These are phyloP conservation scores for Monascus purpureus DNA, from an alignment of 495 filamentous ascomycete species.

Conservation along the genomic window DNA sequence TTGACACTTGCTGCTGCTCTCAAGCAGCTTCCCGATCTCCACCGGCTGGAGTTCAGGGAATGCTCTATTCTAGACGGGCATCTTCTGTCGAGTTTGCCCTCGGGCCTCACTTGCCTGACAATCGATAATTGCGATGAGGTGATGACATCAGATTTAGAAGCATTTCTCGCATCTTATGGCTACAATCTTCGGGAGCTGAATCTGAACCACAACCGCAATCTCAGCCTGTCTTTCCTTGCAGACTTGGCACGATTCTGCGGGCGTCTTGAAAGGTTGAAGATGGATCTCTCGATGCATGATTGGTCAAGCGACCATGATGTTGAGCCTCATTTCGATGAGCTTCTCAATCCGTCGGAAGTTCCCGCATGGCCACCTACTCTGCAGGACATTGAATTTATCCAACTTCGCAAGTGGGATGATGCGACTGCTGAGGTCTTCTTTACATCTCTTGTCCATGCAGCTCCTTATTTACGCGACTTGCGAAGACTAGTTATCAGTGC, in stretches of 20 bases:
- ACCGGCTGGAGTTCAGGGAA: slow-evolving; percentile 50
- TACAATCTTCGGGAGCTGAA: slow-evolving; percentile 44
- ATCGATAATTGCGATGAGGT: slow-evolving; percentile 63
- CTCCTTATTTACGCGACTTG: slow-evolving; percentile 45
- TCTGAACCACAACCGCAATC: slow-evolving; percentile 60
- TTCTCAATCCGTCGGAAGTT: slow-evolving; percentile 43
- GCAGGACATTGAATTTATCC: slow-evolving; percentile 52
- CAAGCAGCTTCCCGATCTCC: slow-evolving; percentile 42
- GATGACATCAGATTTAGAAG: slow-evolving; percentile 39
- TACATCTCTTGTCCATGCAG: slow-evolving; percentile 55
- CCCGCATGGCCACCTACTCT: slow-evolving; percentile 65
- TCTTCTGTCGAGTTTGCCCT: slow-evolving; percentile 48
- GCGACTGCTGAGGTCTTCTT: slow-evolving; percentile 60
- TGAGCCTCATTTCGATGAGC: slow-evolving; percentile 51
- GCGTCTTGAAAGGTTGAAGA: slow-evolving; percentile 48
- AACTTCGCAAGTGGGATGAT: slow-evolving; percentile 56
- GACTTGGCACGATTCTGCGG: slow-evolving; percentile 48
- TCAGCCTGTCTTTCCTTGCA: slow-evolving; percentile 59
- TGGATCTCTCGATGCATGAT: slow-evolving; percentile 59
- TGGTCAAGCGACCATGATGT: slow-evolving; percentile 47
- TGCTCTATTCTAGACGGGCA: slow-evolving; percentile 47
- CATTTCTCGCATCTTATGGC: slow-evolving; percentile 51
- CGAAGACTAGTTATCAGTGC: slow-evolving; percentile 54
- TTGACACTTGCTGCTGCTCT: slow-evolving; percentile 42
- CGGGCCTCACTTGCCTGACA: slow-evolving; percentile 45